Evolutionary conservation across 2,329 filamentous ascomycete genomes (phyloP), one percentile per base, ranked within the genome.

Genomic region (Leptographium radiaticola): DNA sequence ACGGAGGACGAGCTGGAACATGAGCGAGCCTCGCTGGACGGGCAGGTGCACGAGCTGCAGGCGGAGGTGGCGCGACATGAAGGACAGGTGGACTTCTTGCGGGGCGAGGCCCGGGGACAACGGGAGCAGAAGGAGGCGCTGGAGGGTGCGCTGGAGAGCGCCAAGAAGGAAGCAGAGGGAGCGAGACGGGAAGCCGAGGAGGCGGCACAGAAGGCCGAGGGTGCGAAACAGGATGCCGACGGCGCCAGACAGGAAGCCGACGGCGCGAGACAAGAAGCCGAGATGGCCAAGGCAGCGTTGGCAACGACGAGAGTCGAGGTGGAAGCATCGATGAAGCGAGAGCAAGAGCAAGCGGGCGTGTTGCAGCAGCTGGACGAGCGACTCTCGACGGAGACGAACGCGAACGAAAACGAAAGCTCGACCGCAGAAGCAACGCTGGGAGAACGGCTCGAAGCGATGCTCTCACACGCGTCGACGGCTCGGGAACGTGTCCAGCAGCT

Each of bases 1-100:
- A 78, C 86, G 7, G 93, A 98, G 68, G 90, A 96, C 62, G 90
- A 95, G 64, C 80, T 97, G 51, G 90, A 96, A 61, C 84, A 94
- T 60, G 87, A 93, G 62, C 87, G 83, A 62, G 80, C 79, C 5
- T 77, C 78, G 2, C 76, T 83, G 46, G 84, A 91, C 58, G 80
- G 85, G 48, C 83, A 76, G 55, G 72, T 89, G 36, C 80, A 80
- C 47, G 72, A 75, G 10, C 75, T 95, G 1, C 80, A 89, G 62
- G 72, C 78, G 16, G 86, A 95, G 61, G 70, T 95, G 16, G 80
- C 87, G 53, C 77, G 80, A 58, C 71, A 72, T 0, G 78, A 84
- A 57, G 80, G 78, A 2, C 80, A 85, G 60, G 71, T 83, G 25
- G 79, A 82, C 2, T 81, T 78, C 57, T 68, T 85, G 31, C 75